Evolutionary conservation across 108 stramenopile species (phyloP), one percentile per base, ranked within the genome.

Genomic region (Thalassiosira profunda): DNA sequence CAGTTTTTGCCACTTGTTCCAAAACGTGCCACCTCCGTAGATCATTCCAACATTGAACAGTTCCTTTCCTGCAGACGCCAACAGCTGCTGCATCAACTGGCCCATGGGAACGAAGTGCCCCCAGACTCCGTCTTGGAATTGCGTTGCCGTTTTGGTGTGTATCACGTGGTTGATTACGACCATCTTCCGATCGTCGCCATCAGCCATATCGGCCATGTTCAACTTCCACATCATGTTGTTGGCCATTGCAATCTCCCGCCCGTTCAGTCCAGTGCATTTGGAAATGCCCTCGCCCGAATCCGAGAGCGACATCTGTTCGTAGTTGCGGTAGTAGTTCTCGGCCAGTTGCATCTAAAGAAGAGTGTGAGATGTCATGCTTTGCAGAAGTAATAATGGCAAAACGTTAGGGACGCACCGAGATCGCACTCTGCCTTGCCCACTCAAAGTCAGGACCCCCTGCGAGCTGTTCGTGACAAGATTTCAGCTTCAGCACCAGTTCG

Each of bases 131-230:
- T 5, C 58, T 24, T 58, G 58, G 17, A 46, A 58, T 8, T 58
- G 58, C n/a, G 58, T 58, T 58, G 43, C 58, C 20, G 58, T 58
- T 49, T 58, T 58, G 58, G 58, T 58, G 43, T 58, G 58, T 18
- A 58, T 58, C 4, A 43, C 7, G 14, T 58, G 58, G 47, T 46
- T 58, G 5, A 58, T 58, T 4, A 58, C 46, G 20, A 58, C 18
- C 46, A 58, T 49, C 36, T 46, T 58, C 43, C 12, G n/a, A 45
- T 58, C 43, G 40, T 14, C 14, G 40, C 40, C 40, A 14, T 41
- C 40, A 14, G 14, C 14, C 14, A 41, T 14, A 14, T 41, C 40
- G n/a, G n/a, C n/a, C n/a, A 45, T 40, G 1, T 58, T 17, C 44
- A 58, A 21, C 26, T 25, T 58, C 58, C 58, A 45, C 0, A 48